Base-by-base conservation (phyloP, 257 asterid genomes). In the Solanum bulbocastanum region DNA sequence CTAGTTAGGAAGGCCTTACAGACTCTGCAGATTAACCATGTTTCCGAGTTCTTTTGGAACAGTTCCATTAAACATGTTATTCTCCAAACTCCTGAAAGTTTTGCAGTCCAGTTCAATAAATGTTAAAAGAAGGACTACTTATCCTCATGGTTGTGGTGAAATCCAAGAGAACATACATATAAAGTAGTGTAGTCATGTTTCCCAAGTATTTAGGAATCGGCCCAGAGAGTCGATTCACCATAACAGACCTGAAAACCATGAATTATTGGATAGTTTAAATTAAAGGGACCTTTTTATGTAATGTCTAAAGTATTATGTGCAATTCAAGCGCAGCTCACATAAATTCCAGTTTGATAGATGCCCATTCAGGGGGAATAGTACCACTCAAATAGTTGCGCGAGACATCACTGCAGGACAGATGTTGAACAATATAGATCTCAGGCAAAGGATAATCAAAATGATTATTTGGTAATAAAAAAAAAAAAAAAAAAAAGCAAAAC, bases 301-400 rank as follows among this genome's bases (percentile, higher is more conserved):
- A 78, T 15, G 62, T 3, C 37, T 52, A 52, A 42, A 25, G 84
- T 8, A 25, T 25, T 2, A 42, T 25, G 62, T 13, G 84, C 84
- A 40, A 25, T 42, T 76, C 1, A 78, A 33, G 65, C 25, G 25
- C 73, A 74, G 44, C 93, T 11, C 91, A 93, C 96, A 93, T 92
- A 86, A 25, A 87, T 44, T 85, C 92, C 35, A 93, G 93, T 25
- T 91, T 88, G 91, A 88, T 92, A 88, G 95, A 89, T 13, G 93
- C 95, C 98, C 97, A 95, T 94, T 90, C 91, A 71, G 56, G 90
- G 44, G 98, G 98, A 72, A 95, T 91, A 39, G 91, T 94, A 69
- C 98, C 98, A 86, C 91, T 92, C 82, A 95, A 95, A 88, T 92
- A 94, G 91, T 95, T 95, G 88, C 90, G 91, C 9, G 90, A 65